Evolutionary conservation across 805 yeast genomes (phyloP), one percentile per base, ranked within the genome.

Genomic region (Hanseniaspora lindneri): DNA sequence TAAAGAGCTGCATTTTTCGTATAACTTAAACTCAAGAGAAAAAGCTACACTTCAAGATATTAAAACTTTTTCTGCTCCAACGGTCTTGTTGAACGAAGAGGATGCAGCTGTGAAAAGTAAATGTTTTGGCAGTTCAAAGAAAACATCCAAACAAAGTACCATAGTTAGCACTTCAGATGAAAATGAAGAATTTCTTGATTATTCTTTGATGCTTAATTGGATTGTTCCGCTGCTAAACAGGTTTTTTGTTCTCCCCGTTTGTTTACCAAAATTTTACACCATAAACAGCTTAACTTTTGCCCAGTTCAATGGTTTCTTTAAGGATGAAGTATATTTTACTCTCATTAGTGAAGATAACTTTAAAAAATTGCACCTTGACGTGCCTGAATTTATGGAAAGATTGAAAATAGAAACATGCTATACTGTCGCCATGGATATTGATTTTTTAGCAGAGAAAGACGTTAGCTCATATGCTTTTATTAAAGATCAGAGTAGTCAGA

Each of bases 211-310:
- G 11, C 24, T 46, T 4, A 46, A 46, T 19, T 46, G 49, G 49
- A 32, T 46, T 39, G 24, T 32, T 14, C 49, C 49, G 13, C 16
- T 46, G 13, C 19, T 46, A 21, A 39, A 32, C 17, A 46, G 43
- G 27, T 39, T 46, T 23, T 46, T 46, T 25, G 39, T 42, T 24
- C 25, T 46, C 10, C 32, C 35, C 2, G 17, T 30, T 30, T 28
- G 24, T 20, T 25, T 46, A 5, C 42, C 42, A 9, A 36, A 20
- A 2, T 32, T 36, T 33, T 46, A 32, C 28, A 25, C 24, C 3
- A 23, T 36, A 3, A 16, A 43, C 2, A 36, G 20, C 3, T 21
- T 44, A 16, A 20, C 20, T 9, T 21, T 29, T 16, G 16, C 36
- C 2, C 28, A n/a, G n/a, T 44, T 44, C 20, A 36, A 36, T 29